Base-by-base conservation (phyloP, 2,329 filamentous ascomycete genomes). In the Aspergillus sp. region DNA sequence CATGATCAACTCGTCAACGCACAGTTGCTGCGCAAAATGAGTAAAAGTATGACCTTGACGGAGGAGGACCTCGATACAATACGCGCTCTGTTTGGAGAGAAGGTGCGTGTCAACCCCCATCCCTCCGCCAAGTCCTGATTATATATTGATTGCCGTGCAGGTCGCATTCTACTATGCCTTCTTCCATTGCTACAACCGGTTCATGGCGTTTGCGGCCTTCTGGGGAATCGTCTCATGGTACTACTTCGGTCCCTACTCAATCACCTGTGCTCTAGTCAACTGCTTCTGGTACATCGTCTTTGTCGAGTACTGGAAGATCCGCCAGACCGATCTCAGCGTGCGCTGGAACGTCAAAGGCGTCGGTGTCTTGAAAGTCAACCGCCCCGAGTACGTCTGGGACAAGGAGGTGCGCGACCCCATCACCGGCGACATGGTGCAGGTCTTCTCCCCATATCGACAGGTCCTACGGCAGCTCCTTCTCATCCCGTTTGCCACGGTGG, bases 121-220 rank as follows among this genome's bases (percentile, higher is more conserved):
- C n/a, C n/a, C n/a, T n/a, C n/a, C n/a, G n/a, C n/a, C n/a, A n/a
- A n/a, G n/a, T n/a, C n/a, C n/a, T n/a, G n/a, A n/a, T n/a, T n/a
- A n/a, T n/a, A n/a, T n/a, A n/a, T n/a, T n/a, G n/a, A n/a, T n/a
- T n/a, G n/a, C n/a, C n/a, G n/a, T n/a, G n/a, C 57, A 84, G 80
- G 88, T 97, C 53, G 93, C 89, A 32, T 96, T 95, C 71, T 97
- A 97, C 76, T 97, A 96, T 70, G 91, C 92, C 36, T 97, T 97
- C 67, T 81, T 95, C 29, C 89, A 96, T 66, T 88, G 88, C 31
- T 97, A 97, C 73, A 95, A 96, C 67, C 80, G 84, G 53, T 96
- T 95, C 67, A 78, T 96, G 21, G 72, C 89, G n/a, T 87, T 93
- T 54, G 91, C 91, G 0, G 89, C 92, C 1, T 85, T 79, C 4